phyloP scores from a whole-genome alignment of 1,139 yeast genomes.

The Suhomyces bokatorum region DNA sequence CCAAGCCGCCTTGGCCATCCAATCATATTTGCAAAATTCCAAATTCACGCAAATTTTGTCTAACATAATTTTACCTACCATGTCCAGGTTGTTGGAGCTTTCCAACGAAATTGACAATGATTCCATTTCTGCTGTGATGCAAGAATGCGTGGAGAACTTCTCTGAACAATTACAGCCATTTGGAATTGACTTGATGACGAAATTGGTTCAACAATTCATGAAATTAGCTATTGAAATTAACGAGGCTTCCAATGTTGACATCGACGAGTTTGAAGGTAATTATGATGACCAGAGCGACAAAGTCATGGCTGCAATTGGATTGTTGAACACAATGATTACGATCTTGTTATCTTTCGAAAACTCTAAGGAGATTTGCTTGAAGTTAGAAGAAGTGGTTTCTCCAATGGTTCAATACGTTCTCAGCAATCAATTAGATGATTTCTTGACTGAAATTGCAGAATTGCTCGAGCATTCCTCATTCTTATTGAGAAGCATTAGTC shows the following conservation, averaged over 20 bases:
- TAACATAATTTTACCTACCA: conserved; percentile 70
- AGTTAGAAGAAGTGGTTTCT: conserved; percentile 69
- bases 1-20: conserved; percentile 84
- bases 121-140: conserved; percentile 87
- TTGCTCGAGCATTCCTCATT: conserved; percentile 85
- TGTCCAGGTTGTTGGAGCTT: conserved; percentile 74
- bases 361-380: conserved; percentile 62
- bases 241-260: conserved; percentile 55
- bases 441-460: conserved; percentile 79
- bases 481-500: conserved; percentile 67
- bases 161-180: conserved; percentile 90
- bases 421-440: conserved; percentile 67
- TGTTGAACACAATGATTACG: conserved; percentile 83
- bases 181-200: conserved; percentile 82
- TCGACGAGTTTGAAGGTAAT: conserved; percentile 38
- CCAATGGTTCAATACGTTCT: conserved; percentile 76
- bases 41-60: conserved; percentile 70
- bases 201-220: conserved; percentile 77
- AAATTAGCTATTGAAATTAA: conserved; percentile 68
- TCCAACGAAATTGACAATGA: conserved; percentile 87
- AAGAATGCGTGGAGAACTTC: conserved; percentile 89
- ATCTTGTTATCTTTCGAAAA: conserved; percentile 86
- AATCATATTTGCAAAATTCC: conserved; percentile 67
- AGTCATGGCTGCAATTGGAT: conserved; percentile 84
- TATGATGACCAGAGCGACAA: conserved; percentile 67